phyloP scores from a whole-genome alignment of 768 basidiomycete species.

The Leccinum barrowsii region DNA sequence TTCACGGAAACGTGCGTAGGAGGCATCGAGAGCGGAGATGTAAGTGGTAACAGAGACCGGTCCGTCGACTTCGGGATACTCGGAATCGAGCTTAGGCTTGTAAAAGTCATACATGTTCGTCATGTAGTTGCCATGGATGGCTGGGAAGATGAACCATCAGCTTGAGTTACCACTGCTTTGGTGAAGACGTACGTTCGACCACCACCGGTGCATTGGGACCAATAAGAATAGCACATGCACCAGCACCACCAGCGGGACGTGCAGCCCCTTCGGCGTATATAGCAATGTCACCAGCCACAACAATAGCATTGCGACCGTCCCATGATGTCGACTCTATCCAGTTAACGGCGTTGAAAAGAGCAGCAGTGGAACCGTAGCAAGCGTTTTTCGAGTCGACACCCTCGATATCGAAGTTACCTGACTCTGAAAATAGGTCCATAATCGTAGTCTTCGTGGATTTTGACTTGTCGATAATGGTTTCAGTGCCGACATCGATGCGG shows the following conservation, averaged over 20 bases:
- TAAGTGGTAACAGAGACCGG: slow-evolving; percentile 95
- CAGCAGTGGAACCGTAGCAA: slow-evolving; percentile 98
- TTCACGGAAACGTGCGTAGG: slow-evolving; percentile 80
- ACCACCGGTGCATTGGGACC: slow-evolving; percentile 95
- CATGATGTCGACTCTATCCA: slow-evolving; percentile 96
- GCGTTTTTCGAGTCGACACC: slow-evolving; percentile 99
- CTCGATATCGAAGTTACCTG: slow-evolving; percentile 95
- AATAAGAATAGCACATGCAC: slow-evolving; percentile 91
- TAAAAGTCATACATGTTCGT: slow-evolving; percentile 98
- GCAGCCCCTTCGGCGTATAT: slow-evolving; percentile 96
- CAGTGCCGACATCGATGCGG: slow-evolving; percentile 96
- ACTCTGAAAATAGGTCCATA: slow-evolving; percentile 94
- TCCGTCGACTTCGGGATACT: slow-evolving; percentile 96
- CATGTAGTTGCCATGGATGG: slow-evolving; percentile 95
- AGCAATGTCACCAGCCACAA: slow-evolving; percentile 95
- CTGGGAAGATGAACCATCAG: slow-evolving; percentile 38
- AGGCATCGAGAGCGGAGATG: slow-evolving; percentile 86
- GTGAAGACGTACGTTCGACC: slow-evolving; percentile 79
- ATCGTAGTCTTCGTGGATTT: slow-evolving; percentile 98
- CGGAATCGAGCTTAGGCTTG: slow-evolving; percentile 93
- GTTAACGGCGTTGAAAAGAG: slow-evolving; percentile 97
- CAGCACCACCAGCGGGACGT: slow-evolving; percentile 95
- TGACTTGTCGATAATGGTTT: slow-evolving; percentile 99
- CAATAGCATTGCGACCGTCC: slow-evolving; percentile 97
- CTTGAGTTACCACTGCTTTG: neutral